Evolutionary conservation across 2,329 filamentous ascomycete species (phyloP).

Genomic region (Macrophomina pseudophaseolina): DNA sequence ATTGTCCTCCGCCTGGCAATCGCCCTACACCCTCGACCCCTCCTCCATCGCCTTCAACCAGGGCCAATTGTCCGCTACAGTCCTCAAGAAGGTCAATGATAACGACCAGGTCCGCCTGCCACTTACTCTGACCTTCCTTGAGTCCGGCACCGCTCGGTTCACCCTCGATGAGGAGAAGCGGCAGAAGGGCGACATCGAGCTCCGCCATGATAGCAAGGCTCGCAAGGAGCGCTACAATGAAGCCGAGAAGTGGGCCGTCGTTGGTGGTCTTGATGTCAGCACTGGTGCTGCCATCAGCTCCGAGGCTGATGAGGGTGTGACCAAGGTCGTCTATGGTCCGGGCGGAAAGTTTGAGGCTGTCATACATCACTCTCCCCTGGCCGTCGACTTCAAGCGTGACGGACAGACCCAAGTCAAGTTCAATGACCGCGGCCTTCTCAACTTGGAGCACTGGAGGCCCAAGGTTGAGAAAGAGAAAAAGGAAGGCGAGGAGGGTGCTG

Average conservation of each 20-base stretch:
- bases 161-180: constrained; percentile 91
- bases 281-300: constrained; percentile 70
- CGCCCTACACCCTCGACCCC: constrained; percentile 78
- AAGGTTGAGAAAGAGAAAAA: constrained; percentile 71
- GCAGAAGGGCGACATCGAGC: constrained; percentile 83
- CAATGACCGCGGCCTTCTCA: constrained; percentile 88
- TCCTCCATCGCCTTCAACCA: constrained; percentile 76
- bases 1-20: constrained; percentile 70
- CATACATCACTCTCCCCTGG: constrained; percentile 82
- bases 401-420: constrained; percentile 82
- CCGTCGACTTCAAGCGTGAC: constrained; percentile 84
- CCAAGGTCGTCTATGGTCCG: constrained; percentile 77
- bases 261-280: constrained; percentile 78
- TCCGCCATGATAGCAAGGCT: constrained; percentile 81
- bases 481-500: constrained; percentile 54
- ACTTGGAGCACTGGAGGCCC: constrained; percentile 92
- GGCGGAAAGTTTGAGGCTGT: constrained; percentile 78
- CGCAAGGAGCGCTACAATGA: constrained; percentile 96
- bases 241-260: constrained; percentile 81
- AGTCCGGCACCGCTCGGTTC: constrained; percentile 86
- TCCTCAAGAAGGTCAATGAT: constrained; percentile 78
- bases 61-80: constrained; percentile 76
- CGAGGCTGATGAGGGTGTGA: constrained; percentile 68
- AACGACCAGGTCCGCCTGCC: constrained; percentile 78
- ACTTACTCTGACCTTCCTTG: constrained; percentile 83